Base-by-base conservation (phyloP, 2,329 filamentous ascomycete genomes). In the Thelonectria olida region DNA sequence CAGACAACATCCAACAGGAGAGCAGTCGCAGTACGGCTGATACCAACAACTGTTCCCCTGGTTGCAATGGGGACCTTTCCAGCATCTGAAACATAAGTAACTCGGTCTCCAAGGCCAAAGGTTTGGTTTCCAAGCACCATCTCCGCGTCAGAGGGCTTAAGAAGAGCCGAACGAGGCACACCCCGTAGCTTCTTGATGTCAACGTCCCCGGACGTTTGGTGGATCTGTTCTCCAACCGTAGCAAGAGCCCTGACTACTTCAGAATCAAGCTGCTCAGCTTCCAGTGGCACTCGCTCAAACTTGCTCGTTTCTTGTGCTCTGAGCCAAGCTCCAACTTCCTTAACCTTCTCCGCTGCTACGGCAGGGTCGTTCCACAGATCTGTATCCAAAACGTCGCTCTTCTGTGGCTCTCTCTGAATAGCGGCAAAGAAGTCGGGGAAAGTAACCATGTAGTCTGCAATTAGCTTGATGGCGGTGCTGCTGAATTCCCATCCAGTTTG, bases 91-190 rank as follows among this genome's bases (percentile, higher is more conserved):
- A 94, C 93, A 75, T 97, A 99, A 39, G 97, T 92, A 22, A 99
- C 88, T 20, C 96, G 91, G 76, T 99, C 94, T 54, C 96, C 96
- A 28, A 99, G 85, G 56, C 79, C 78, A 78, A 97, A 99, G 19
- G 78, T 84, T 76, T 99, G 96, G 74, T 91, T 91, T 57, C 92
- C 90, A 39, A 98, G 87, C 54, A 94, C 90, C 75, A 97, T 92
- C 76, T 97, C 94, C n/a, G 94, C 94, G 78, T 99, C 96, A 1
- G 90, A 86, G n/a, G 96, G 96, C 74, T 97, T 97, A 72, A 99
- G 84, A 17, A 99, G 82, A 8, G 93, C 96, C 68, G 90, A 90
- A 53, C 96, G 89, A 50, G 96, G 96, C 44, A 97, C 93, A 56
- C 89, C 89, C 60, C 88, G 89, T 64, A 97, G 84, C 72, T 88